Conservation (phyloP, 2,329 filamentous ascomycete species). For the Ramularia endophylla region DNA sequence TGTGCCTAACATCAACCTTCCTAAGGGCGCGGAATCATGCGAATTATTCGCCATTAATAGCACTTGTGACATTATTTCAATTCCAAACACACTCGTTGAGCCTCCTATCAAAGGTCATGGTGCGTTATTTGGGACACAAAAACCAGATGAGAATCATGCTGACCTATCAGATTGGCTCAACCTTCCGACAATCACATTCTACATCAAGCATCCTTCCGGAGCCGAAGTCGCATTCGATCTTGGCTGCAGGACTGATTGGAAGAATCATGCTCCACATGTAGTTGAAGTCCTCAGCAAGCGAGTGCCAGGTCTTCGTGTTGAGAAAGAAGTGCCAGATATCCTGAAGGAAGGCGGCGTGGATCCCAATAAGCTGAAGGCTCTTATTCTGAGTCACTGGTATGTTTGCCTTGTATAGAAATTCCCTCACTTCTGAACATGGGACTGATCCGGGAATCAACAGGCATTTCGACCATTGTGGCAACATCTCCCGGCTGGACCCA, state of each 20-base stretch:
- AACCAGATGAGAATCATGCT: no score
- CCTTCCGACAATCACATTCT: conserved; percentile 15
- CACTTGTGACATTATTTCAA: conserved; percentile 14
- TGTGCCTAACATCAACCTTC: conserved; percentile 12
- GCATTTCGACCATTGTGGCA: conserved; percentile 48
- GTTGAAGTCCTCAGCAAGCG: conserved; percentile 9
- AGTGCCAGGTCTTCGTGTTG: conserved; percentile 21
- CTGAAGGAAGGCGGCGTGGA: conserved; percentile 31
- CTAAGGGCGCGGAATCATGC: conserved; percentile 11
- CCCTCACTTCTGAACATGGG: conserved; percentile 8
- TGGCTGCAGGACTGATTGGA: conserved; percentile 37
- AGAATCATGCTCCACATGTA: conserved; percentile 30
- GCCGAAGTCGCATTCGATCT: conserved; percentile 39
- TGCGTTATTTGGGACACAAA: no score
- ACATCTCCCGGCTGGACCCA: conserved; percentile 42
- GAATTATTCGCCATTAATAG: conserved; percentile 16
- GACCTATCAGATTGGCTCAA: conserved; percentile 10
- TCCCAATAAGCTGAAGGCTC: conserved; percentile 30
- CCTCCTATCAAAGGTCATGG: conserved; percentile 44
- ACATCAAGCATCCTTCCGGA: conserved; percentile 19
- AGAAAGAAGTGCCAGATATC: conserved; percentile 30
- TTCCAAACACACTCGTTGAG: conserved; percentile 66
- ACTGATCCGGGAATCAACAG: conserved; percentile 23
- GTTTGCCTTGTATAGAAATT: not conserved
- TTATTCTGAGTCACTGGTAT: conserved; percentile 41